These are phyloP conservation scores for Arabidopsis hybrid DNA, from an alignment of 441 rosid genomes.

Conservation along the genomic window DNA sequence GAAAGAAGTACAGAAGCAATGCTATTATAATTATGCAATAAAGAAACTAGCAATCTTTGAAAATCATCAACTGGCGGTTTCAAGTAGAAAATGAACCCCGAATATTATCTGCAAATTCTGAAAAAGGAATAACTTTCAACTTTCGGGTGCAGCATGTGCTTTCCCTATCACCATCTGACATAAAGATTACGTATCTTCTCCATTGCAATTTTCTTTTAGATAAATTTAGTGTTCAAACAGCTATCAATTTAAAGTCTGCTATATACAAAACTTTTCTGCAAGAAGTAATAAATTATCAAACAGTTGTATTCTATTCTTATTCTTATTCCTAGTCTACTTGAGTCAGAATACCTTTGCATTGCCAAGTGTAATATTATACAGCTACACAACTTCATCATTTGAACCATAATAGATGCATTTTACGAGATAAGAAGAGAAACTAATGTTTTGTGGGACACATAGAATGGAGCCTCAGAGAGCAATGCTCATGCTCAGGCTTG, in stretches of 20 bases:
- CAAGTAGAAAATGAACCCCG: slow-evolving; percentile 13
- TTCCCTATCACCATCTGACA: background rate
- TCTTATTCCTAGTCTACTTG: slow-evolving; percentile 1
- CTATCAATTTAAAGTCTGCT: slow-evolving; percentile 14
- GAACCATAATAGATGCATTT: background rate
- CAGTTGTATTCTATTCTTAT: background rate
- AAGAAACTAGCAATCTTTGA: slow-evolving; percentile 9
- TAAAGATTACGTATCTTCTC: slow-evolving; percentile 5
- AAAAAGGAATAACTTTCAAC: background rate
- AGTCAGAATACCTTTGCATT: slow-evolving; percentile 1
- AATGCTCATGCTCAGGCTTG: slow-evolving; percentile 15
- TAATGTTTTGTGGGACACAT: slow-evolving; percentile 11
- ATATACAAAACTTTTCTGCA: slow-evolving; percentile 17
- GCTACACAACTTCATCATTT: slow-evolving; percentile 7
- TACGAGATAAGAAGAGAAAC: slow-evolving; percentile 3
- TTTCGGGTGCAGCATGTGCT: background rate
- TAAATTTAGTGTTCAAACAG: slow-evolving; percentile 29
- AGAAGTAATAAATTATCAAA: slow-evolving; percentile 23
- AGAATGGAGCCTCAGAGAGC: slow-evolving; percentile 10
- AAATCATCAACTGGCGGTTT: slow-evolving; percentile 7
- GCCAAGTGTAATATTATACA: slow-evolving; percentile 1
- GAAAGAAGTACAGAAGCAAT: slow-evolving; percentile 15
- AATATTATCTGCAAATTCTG: slow-evolving; percentile 17
- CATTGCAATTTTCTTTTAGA: background rate
- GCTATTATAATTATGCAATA: slow-evolving; percentile 2